Base-by-base conservation (phyloP, 169 alveolate species). In the Plasmodium coatneyi region DNA sequence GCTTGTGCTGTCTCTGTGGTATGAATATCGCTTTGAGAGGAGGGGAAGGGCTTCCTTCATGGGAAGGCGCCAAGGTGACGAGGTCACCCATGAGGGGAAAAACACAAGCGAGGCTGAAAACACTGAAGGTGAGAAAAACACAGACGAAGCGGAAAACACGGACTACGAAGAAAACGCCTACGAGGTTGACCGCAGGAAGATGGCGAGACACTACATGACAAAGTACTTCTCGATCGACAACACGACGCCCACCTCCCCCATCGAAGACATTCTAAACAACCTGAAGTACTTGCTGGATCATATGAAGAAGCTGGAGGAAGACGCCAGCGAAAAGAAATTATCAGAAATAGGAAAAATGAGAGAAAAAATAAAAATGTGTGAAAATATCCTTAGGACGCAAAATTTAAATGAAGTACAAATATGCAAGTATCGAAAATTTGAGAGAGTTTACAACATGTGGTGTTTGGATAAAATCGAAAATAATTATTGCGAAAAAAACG, bases 361-460 rank as follows among this genome's bases (percentile, higher is more conserved):
- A 54, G 93, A 86, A 86, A 86, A 86, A 86, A 86, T 86, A 22
- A 86, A 74, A 86, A 86, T 34, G 28, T 86, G 93, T 54, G 87
- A 86, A 74, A 86, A 76, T 70, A 86, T 76, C 36, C 52, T 86
- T 43, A 86, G 93, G 30, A 86, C 93, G 32, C 82, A 86, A 86
- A 86, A 86, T 74, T 36, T 86, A 28, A 86, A 86, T 76, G 86
- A 86, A 86, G 93, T 86, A 9, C 93, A 74, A 76, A 78, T 86
- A 74, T 74, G 28, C 43, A 86, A 86, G 41, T 86, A 86, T 30
- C 9, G 93, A 70, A 86, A 86, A 70, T 86, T 86, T 86, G 93
- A 86, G 80, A 86, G 60, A 76, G 93, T 86, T 1, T 86, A 86
- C 80, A 86, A 86, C 70, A 86, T 86, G 84, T 86, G 93, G 93